Percentiles rank a stretch among this genome's conserved stretches.
Evolutionary conservation across 768 basidiomycete genomes (phyloP).

Genomic region (Pulveroboletus ravenelii): DNA sequence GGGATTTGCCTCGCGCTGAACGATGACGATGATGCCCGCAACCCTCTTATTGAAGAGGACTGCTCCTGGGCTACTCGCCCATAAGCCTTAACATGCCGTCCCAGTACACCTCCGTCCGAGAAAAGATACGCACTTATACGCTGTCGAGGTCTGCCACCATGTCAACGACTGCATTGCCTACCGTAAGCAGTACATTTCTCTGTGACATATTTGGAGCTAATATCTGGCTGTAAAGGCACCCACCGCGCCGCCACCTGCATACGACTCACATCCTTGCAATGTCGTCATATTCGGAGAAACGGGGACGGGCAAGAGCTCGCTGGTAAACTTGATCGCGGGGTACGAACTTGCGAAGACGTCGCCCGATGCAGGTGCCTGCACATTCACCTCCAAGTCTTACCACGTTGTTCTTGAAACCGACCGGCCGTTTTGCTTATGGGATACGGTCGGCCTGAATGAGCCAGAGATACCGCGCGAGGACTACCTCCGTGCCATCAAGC

Average conservation of each 20-base stretch:
- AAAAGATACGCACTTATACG: constrained; percentile 2
- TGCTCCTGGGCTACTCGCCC: not conserved
- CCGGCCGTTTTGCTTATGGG: constrained; percentile 26
- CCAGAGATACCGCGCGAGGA: constrained; percentile 13
- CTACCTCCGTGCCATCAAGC: constrained; percentile 25
- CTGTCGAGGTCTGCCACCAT: not conserved
- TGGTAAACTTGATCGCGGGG: constrained; percentile 38
- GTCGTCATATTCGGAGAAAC: constrained; percentile 28
- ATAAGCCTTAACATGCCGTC: constrained; percentile 3
- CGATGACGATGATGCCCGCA: constrained; percentile 11
- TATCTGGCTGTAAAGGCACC: constrained; percentile 1
- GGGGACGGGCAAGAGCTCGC: constrained; percentile 36
- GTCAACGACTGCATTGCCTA: not conserved
- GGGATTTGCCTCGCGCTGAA: constrained; percentile 7
- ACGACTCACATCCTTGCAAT: constrained; percentile 15
- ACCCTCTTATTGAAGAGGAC: constrained; percentile 5
- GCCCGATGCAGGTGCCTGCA: constrained; percentile 31
- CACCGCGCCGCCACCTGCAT: constrained; percentile 12
- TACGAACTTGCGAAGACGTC: constrained; percentile 26
- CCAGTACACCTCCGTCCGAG: constrained; percentile 1
- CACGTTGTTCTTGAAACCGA: constrained; percentile 11
- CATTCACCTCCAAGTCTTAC: constrained; percentile 29
- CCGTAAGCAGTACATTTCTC: constrained; percentile 8
- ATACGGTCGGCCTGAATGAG: constrained; percentile 32
- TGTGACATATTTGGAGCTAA: not conserved